A percentile compares a stretch with the other conserved stretches of the same genome.
Evolutionary conservation across 345 rosid species (phyloP).

Genomic region (Gossypium sturtianum): DNA sequence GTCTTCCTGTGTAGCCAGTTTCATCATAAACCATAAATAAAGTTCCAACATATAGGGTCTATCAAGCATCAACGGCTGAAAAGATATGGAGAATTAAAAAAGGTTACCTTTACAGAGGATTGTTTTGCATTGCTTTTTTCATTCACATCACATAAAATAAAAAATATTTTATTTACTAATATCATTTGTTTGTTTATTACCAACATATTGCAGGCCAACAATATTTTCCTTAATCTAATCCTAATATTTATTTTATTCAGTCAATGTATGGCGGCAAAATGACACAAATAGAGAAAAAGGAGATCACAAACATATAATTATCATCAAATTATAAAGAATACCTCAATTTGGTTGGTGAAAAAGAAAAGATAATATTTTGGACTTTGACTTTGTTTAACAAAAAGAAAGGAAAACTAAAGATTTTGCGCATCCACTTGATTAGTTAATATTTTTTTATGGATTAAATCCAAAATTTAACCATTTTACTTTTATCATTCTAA

Average conservation of each 20-base stretch:
- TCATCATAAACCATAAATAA: neutral
- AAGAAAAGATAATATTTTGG: too few relatives aligned
- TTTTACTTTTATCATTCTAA: too few relatives aligned
- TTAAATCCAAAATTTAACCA: too few relatives aligned
- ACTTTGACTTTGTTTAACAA: too few relatives aligned
- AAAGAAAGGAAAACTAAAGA: too few relatives aligned
- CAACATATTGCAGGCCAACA: slow-evolving; percentile 10
- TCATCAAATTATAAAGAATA: neutral
- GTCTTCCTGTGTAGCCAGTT: neutral
- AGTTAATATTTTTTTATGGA: too few relatives aligned
- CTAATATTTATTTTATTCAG: neutral
- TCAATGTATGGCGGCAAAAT: slow-evolving; percentile 1
- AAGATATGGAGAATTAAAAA: neutral
- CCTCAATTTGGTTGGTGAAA: too few relatives aligned
- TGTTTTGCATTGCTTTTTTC: slow-evolving; percentile 11
- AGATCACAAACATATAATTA: neutral
- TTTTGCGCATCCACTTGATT: too few relatives aligned
- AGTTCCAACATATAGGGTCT: neutral
- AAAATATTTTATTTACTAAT: neutral
- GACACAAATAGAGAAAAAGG: neutral
- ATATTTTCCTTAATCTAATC: neutral
- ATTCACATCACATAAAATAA: neutral
- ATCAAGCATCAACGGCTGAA: neutral
- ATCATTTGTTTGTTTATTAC: neutral
- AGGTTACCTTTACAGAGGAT: slow-evolving; percentile 12